Evolutionary conservation across 2,329 filamentous ascomycete genomes (phyloP).

Genomic region (Phyllosticta citrichinensis): DNA sequence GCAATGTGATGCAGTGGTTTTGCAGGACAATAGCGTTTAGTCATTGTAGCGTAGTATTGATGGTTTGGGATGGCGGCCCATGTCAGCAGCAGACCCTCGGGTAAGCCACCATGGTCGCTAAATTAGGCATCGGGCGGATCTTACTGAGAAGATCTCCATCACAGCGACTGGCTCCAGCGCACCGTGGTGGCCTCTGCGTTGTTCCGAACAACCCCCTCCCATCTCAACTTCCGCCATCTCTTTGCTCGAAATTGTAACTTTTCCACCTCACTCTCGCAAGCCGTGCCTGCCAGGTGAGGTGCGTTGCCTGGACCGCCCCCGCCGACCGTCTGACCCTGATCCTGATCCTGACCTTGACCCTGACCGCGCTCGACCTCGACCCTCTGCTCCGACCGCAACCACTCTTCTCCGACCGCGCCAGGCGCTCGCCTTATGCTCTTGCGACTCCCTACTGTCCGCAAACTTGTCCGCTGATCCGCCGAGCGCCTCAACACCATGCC

Average conservation of each 20-base stretch:
- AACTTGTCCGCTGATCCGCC: conserved; percentile 9
- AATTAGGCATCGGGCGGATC: conserved; percentile 11
- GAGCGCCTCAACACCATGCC: conserved; percentile 27
- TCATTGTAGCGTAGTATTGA: background rate
- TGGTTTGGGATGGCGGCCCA: background rate
- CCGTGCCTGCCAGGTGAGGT: background rate
- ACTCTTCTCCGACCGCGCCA: conserved; percentile 3
- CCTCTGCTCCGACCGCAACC: background rate
- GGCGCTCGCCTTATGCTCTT: background rate
- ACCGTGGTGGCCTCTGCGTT: conserved; percentile 3
- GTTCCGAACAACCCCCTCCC: conserved; percentile 7
- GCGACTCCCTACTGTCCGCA: conserved; percentile 16
- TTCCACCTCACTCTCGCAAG: background rate
- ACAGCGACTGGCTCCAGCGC: conserved; percentile 7
- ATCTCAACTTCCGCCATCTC: conserved; percentile 4
- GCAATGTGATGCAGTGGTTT: conserved; percentile 1
- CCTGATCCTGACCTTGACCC: background rate
- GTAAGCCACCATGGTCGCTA: conserved; percentile 7
- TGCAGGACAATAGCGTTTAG: background rate
- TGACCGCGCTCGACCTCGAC: background rate
- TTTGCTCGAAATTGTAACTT: background rate
- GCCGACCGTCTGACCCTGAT: conserved; percentile 4
- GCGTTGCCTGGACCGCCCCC: background rate
- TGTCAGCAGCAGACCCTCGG: background rate
- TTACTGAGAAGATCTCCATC: conserved; percentile 9